Conservation (phyloP, 2,329 filamentous ascomycete genomes). For the Ceratocystiopsis minuta region DNA sequence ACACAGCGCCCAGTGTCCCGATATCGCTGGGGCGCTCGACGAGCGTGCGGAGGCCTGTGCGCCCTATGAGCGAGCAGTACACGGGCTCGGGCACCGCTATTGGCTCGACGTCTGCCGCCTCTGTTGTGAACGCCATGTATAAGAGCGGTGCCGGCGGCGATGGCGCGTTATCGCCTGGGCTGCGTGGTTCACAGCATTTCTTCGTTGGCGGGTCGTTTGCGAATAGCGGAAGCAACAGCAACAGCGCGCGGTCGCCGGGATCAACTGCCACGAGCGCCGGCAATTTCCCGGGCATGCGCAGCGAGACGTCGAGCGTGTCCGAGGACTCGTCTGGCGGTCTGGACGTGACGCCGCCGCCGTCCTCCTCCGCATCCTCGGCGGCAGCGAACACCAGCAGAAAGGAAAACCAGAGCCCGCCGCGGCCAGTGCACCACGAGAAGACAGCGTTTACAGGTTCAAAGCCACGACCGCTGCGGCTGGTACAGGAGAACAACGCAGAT, state of each 20-base stretch:
- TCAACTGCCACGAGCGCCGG: constrained; percentile 20
- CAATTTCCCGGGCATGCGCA: constrained; percentile 57
- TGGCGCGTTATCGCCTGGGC: constrained; percentile 40
- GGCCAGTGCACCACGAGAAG: constrained; percentile 29
- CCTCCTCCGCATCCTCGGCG: not conserved
- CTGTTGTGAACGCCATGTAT: constrained; percentile 80
- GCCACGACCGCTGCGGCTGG: constrained; percentile 67
- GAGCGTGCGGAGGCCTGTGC: constrained; percentile 29
- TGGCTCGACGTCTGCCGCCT: constrained; percentile 29
- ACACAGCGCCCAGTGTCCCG: constrained; percentile 60
- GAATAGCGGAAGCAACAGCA: constrained; percentile 28
- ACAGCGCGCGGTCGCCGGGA: constrained; percentile 32
- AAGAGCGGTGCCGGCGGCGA: constrained; percentile 39
- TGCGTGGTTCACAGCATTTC: constrained; percentile 45
- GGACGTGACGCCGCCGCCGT: constrained; percentile 28
- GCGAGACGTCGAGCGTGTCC: constrained; percentile 45
- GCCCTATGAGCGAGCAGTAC: constrained; percentile 47
- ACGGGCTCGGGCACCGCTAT: constrained; percentile 31
- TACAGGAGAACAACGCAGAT: constrained; percentile 53
- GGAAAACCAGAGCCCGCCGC: constrained; percentile 27
- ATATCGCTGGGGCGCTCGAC: constrained; percentile 38
- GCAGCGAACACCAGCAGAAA: constrained; percentile 13
- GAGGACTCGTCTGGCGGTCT: constrained; percentile 34
- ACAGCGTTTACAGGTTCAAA: constrained; percentile 48
- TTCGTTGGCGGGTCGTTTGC: constrained; percentile 17